Percentiles rank a stretch among this genome's conserved stretches.
phyloP scores from a whole-genome alignment of 2,329 filamentous ascomycete species.

The Fusarium pseudograminearum region DNA sequence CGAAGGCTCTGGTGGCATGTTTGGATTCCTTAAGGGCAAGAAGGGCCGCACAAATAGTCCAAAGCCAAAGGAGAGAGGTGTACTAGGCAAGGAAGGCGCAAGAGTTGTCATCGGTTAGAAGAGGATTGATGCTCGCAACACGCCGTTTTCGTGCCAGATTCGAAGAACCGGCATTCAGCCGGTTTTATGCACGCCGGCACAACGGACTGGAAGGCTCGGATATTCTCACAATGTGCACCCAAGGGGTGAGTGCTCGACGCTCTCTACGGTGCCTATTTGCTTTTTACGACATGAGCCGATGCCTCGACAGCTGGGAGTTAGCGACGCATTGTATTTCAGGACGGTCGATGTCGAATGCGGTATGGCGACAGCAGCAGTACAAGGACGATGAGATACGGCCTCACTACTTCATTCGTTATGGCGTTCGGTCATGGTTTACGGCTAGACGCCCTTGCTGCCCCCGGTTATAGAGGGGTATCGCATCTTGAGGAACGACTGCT shows the following conservation, averaged over 20 bases:
- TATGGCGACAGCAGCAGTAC: conserved; percentile 19
- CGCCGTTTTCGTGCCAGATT: conserved; percentile 31
- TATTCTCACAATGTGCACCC: conserved; percentile 12
- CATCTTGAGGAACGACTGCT: conserved; percentile 34
- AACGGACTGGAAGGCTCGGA: conserved; percentile 10
- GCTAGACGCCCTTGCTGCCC: conserved; percentile 38
- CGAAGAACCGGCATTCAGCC: conserved; percentile 25
- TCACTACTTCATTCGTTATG: conserved; percentile 41
- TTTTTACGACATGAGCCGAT: conserved; percentile 5
- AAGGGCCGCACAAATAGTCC: conserved; percentile 92
- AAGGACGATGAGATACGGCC: conserved; percentile 44
- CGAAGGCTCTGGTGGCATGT: conserved; percentile 79
- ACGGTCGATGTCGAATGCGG: conserved; percentile 15
- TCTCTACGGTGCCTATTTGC: conserved; percentile 14
- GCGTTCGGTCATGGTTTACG: conserved; percentile 43
- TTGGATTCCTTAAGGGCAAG: conserved; percentile 89
- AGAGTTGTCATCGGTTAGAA: conserved; percentile 78
- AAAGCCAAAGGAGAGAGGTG: conserved; percentile 92
- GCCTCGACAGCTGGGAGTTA: conserved; percentile 12
- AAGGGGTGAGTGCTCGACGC: conserved; percentile 15
- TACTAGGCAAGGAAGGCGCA: conserved; percentile 94
- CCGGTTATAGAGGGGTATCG: conserved; percentile 33
- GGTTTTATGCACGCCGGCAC: conserved; percentile 20
- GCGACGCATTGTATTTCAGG: conserved; percentile 22
- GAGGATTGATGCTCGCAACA: conserved; percentile 34